These are phyloP conservation scores for Tolypocladium pustulatum DNA, from an alignment of 2,329 filamentous ascomycete genomes.

Conservation along the genomic window DNA sequence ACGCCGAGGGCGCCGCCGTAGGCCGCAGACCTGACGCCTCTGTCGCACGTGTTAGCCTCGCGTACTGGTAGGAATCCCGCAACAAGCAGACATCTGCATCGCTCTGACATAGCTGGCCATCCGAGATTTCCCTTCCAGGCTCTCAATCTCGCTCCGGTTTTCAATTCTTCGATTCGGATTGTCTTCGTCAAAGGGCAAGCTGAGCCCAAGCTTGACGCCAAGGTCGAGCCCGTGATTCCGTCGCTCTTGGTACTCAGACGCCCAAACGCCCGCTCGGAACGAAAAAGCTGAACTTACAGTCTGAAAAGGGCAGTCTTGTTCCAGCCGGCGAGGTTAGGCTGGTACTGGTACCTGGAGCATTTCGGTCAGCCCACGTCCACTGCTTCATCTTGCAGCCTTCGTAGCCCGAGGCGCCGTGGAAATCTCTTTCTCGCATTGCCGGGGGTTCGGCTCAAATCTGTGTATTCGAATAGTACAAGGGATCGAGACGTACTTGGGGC, in stretches of 20 bases:
- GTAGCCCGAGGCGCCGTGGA: too few relatives aligned
- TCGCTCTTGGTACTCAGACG: background rate
- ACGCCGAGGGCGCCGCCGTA: constrained; percentile 49
- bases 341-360: constrained; percentile 43
- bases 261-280: background rate
- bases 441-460: background rate
- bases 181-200: too few relatives aligned
- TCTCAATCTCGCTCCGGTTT: background rate
- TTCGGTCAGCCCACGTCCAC: constrained; percentile 14
- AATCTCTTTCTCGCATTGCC: background rate
- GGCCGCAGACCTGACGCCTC: constrained; percentile 24
- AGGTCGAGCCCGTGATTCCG: background rate
- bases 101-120: too few relatives aligned
- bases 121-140: background rate
- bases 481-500: constrained; percentile 46
- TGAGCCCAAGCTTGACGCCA: background rate
- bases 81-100: background rate
- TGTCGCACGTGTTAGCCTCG: constrained; percentile 1
- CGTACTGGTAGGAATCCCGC: background rate
- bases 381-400: background rate
- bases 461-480: background rate
- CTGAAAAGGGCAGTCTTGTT: constrained; percentile 29
- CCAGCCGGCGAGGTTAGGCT: constrained; percentile 43
- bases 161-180: background rate
- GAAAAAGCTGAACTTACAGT: constrained; percentile 36